Percentiles rank a stretch among this genome's conserved stretches.
Conservation (phyloP, 345 rosid species). For the Arabis hirsuta region DNA sequence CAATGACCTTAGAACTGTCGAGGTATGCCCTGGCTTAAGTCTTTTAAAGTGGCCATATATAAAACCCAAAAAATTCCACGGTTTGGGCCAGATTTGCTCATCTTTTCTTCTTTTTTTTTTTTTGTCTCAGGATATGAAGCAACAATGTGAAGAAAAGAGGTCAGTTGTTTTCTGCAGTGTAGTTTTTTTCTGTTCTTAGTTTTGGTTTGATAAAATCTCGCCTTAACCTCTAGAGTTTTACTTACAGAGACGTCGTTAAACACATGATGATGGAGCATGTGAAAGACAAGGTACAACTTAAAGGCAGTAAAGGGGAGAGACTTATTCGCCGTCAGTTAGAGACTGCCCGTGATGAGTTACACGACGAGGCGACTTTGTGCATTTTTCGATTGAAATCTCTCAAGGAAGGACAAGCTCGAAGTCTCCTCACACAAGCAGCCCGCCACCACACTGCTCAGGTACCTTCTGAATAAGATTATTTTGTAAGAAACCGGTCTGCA, state of each 20-base stretch:
- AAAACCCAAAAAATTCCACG: background rate
- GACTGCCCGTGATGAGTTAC: conserved; percentile 71
- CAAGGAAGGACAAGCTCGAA: conserved; percentile 87
- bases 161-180: conserved; percentile 34
- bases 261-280: conserved; percentile 72
- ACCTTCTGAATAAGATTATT: conserved; percentile 23
- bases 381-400: conserved; percentile 89
- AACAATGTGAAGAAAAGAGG: conserved; percentile 98
- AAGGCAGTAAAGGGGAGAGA: conserved; percentile 69
- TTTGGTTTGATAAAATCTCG: conserved; percentile 19
- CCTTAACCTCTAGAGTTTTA: conserved; percentile 36
- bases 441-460: conserved; percentile 99
- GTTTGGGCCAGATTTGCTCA: background rate
- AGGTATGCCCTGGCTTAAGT: conserved; percentile 54
- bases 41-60: background rate
- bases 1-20: conserved; percentile 87
- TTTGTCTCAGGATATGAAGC: conserved; percentile 89
- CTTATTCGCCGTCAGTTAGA: conserved; percentile 63
- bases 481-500: conserved; percentile 3
- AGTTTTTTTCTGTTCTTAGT: conserved; percentile 29
- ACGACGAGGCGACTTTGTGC: conserved; percentile 82
- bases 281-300: conserved; percentile 78
- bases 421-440: conserved; percentile 92
- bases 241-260: conserved; percentile 66
- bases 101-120: background rate